Percentiles rank a stretch among this genome's conserved stretches.
Conservation (phyloP, 345 rosid species). For the Kernera saxatilis region DNA sequence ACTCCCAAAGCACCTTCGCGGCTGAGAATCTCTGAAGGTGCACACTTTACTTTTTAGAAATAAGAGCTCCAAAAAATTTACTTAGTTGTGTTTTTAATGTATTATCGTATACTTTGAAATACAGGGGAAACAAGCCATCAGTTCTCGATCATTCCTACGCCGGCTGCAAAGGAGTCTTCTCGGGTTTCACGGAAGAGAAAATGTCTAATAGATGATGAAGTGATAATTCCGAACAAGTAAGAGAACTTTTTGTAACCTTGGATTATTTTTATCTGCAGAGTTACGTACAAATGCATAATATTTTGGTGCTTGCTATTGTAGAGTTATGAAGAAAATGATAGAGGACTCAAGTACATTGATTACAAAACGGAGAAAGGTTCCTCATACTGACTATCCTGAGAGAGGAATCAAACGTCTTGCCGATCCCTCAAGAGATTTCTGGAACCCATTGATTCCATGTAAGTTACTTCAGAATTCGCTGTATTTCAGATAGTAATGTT, state of each 20-base stretch:
- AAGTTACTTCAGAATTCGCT: slow-evolving; percentile 17
- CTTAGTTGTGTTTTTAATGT: not conserved
- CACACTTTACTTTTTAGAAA: not conserved
- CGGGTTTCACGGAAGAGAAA: slow-evolving; percentile 48
- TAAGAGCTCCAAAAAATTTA: not conserved
- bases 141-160: slow-evolving; percentile 48
- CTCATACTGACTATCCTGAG: slow-evolving; percentile 33
- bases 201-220: slow-evolving; percentile 52
- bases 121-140: slow-evolving; percentile 45
- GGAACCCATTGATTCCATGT: slow-evolving; percentile 62
- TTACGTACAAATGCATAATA: not conserved
- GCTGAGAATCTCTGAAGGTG: slow-evolving; percentile 34
- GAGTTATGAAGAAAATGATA: slow-evolving; percentile 46
- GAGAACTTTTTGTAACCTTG: slow-evolving; percentile 15
- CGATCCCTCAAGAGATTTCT: slow-evolving; percentile 34
- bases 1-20: slow-evolving; percentile 39
- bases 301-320: slow-evolving; percentile 29
- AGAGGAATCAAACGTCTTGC: slow-evolving; percentile 40
- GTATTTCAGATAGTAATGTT: not conserved
- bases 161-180: slow-evolving; percentile 53
- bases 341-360: slow-evolving; percentile 61
- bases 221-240: slow-evolving; percentile 64
- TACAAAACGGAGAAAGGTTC: slow-evolving; percentile 43
- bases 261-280: not conserved
- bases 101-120: slow-evolving; percentile 5